phyloP scores from a whole-genome alignment of 192 early-diverging fungal genomes.

The Coemansia reversa region DNA sequence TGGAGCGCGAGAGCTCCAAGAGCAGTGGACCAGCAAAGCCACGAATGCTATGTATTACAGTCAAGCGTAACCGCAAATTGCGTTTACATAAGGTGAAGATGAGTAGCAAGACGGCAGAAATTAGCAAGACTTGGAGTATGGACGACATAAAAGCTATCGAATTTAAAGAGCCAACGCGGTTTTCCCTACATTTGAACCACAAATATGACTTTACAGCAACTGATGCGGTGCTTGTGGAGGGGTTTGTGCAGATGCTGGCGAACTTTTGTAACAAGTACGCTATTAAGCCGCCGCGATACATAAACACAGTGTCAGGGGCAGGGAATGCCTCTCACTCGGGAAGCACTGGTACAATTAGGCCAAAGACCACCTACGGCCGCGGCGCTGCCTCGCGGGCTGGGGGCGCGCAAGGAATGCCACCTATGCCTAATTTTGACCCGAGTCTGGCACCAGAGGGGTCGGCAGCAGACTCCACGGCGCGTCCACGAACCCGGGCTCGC shows the following conservation, averaged over 20 bases:
- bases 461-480: conserved; percentile 9
- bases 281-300: conserved; percentile 39
- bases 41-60: conserved; percentile 46
- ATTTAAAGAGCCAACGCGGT: conserved; percentile 50
- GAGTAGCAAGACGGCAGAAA: conserved; percentile 33
- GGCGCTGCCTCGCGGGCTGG: conserved; percentile 10
- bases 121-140: conserved; percentile 49
- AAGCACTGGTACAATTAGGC: conserved; percentile 25
- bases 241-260: conserved; percentile 50
- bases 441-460: conserved; percentile 9
- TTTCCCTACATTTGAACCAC: conserved; percentile 45
- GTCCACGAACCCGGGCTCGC: conserved; percentile 27
- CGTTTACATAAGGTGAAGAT: conserved; percentile 53
- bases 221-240: conserved; percentile 43
- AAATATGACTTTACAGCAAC: conserved; percentile 45
- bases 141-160: conserved; percentile 51
- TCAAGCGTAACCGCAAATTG: conserved; percentile 53
- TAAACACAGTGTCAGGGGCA: conserved; percentile 35
- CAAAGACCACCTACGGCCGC: conserved; percentile 32
- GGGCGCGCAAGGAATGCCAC: conserved; percentile 14
- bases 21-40: conserved; percentile 38
- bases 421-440: conserved; percentile 31
- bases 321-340: conserved; percentile 13
- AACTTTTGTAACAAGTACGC: conserved; percentile 51
- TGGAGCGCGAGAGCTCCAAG: conserved; percentile 50